These are phyloP conservation scores for Mucor racemosus DNA, from an alignment of 371 early-diverging fungal genomes.

Conservation along the genomic window DNA sequence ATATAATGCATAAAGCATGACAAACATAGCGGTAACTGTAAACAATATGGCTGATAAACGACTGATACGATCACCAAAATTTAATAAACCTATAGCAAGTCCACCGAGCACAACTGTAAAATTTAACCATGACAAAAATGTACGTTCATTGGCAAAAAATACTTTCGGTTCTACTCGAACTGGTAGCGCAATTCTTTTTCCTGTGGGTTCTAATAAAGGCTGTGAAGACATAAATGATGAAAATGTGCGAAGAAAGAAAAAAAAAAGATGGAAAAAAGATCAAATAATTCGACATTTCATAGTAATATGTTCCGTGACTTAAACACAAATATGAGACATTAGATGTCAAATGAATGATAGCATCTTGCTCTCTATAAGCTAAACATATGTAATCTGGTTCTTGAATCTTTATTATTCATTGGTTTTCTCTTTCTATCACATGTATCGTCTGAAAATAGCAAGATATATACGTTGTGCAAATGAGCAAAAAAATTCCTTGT, in stretches of 20 bases:
- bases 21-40: conserved; percentile 67
- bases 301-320: background rate
- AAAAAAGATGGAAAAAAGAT: background rate
- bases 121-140: conserved; percentile 81
- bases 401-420: too few species aligned
- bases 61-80: conserved; percentile 69
- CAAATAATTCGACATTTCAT: background rate
- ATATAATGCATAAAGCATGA: conserved; percentile 81
- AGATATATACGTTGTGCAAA: too few species aligned
- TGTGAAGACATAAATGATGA: conserved; percentile 17
- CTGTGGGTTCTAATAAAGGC: conserved; percentile 21
- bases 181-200: conserved; percentile 69
- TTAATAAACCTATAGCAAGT: conserved; percentile 67
- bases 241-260: background rate
- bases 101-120: conserved; percentile 68
- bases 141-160: conserved; percentile 95
- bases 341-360: background rate
- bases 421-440: too few species aligned
- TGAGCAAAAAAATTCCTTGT: too few species aligned
- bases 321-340: background rate
- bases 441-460: too few species aligned
- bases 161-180: conserved; percentile 93
- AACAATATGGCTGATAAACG: conserved; percentile 66
- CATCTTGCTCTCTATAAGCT: too few species aligned
- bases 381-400: too few species aligned